These are phyloP conservation scores for Verticillium nonalfalfae DNA, from an alignment of 2,329 filamentous ascomycete genomes.

Conservation along the genomic window DNA sequence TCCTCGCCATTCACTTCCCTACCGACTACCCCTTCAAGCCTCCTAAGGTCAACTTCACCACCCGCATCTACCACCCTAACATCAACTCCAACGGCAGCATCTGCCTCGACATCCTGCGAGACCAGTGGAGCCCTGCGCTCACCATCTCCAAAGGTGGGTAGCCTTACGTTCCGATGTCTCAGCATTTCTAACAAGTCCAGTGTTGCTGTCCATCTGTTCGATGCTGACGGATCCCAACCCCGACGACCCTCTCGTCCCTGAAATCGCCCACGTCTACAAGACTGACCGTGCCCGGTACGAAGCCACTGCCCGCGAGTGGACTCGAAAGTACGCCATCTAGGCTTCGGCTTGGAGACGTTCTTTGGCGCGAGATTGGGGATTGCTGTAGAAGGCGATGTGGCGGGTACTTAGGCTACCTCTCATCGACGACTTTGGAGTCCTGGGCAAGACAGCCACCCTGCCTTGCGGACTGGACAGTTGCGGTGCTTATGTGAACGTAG, in stretches of 20 bases:
- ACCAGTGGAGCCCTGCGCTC: conserved; percentile 98
- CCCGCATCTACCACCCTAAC: conserved; percentile 98
- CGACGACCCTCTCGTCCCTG: conserved; percentile 95
- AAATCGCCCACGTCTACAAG: conserved; percentile 99
- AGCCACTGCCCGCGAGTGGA: conserved; percentile 96
- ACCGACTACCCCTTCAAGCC: conserved; percentile 99
- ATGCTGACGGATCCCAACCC: conserved; percentile 99
- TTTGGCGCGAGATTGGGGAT: neutral
- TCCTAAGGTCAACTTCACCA: conserved; percentile 99
- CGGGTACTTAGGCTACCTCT: conserved; percentile 6
- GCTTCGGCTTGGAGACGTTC: conserved; percentile 14
- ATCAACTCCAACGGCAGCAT: conserved; percentile 99
- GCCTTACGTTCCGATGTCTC: neutral
- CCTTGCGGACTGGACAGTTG: neutral
- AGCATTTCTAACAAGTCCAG: conserved; percentile 36
- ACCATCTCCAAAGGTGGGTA: conserved; percentile 92
- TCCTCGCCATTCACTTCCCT: conserved; percentile 97
- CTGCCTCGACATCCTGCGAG: conserved; percentile 94
- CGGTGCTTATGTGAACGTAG: neutral
- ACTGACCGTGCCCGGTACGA: conserved; percentile 95
- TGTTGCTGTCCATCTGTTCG: conserved; percentile 97
- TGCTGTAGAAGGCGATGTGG: conserved; percentile 4
- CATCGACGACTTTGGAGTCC: conserved; percentile 10
- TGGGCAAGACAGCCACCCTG: neutral
- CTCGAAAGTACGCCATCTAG: conserved; percentile 96